Base-by-base conservation (phyloP, 1,139 yeast species). In the Oligophagozyma castellii region DNA sequence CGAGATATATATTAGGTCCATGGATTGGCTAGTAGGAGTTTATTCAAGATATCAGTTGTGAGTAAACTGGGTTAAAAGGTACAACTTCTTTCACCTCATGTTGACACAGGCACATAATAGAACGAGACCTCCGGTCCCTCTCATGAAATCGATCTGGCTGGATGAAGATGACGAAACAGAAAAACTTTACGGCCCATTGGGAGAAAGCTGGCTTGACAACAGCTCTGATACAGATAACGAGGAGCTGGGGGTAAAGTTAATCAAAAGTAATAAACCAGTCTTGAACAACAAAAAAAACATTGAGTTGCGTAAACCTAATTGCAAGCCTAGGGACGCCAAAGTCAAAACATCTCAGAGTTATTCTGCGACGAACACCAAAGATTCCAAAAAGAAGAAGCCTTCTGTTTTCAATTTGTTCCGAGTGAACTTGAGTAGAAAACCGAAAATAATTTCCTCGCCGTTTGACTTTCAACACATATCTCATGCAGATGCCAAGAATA, bases 111-210 rank as follows among this genome's bases (percentile, higher is more conserved):
- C n/a, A n/a, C n/a, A n/a, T n/a, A n/a, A n/a, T n/a, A n/a, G n/a
- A n/a, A n/a, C n/a, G n/a, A n/a, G 14, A 8, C 28, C 14, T 12
- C 10, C 19, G 27, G 16, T 48, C 14, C 55, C 55, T 14, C 53
- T 48, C 31, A 58, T 56, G 58, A 55, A 50, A 33, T 56, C 61
- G 18, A 57, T 58, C 26, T 58, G 63, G 63, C 35, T 58, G 16
- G 63, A 57, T 31, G 61, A 58, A 20, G 61, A 54, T 30, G 40
- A 49, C 33, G 55, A 51, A 25, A 48, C 46, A 10, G 55, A 48
- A 28, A 47, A 41, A 32, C 36, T 44, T 29, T 51, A 50, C 27
- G 28, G 26, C 3, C 27, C 23, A 4, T 26, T 31, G 8, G 32
- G 22, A 8, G 23, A 29, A 10, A 14, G 19, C 8, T 24, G 16